These are phyloP conservation scores for Lithospermum erythrorhizon DNA, from an alignment of 257 asterid genomes.

Conservation along the genomic window DNA sequence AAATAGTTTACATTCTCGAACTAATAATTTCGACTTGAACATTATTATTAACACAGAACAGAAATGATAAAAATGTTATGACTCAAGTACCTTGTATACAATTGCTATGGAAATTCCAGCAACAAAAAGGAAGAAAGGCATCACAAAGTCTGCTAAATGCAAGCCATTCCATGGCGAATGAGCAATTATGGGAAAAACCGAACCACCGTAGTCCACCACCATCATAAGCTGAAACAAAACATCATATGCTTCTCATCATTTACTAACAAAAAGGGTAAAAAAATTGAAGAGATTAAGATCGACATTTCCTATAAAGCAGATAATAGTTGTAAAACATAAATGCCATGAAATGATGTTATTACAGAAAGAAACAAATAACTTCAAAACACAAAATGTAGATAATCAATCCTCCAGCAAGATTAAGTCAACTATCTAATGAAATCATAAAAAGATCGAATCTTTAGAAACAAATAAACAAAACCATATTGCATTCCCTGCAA, in stretches of 20 bases:
- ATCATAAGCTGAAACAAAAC: constrained; percentile 61
- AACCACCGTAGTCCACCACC: constrained; percentile 77
- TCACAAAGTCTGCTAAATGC: constrained; percentile 74
- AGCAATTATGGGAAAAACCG: constrained; percentile 52
- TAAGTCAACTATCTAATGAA: not conserved
- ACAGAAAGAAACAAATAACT: too few species aligned
- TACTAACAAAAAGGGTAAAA: not conserved
- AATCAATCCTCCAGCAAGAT: not conserved
- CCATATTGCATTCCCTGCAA: too few species aligned
- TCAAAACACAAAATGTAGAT: not conserved
- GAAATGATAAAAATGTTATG: not conserved
- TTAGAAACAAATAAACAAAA: too few species aligned
- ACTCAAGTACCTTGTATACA: constrained; percentile 46
- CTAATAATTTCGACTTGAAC: not conserved
- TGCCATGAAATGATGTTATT: too few species aligned
- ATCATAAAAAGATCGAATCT: too few species aligned
- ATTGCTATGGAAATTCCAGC: constrained; percentile 62
- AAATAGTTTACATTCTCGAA: not conserved
- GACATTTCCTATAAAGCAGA: not conserved
- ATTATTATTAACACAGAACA: not conserved
- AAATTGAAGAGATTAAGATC: not conserved
- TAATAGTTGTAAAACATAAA: not conserved
- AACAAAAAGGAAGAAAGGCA: constrained; percentile 84
- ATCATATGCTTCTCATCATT: constrained; percentile 4
- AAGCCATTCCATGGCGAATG: constrained; percentile 84